phyloP scores from a whole-genome alignment of 2,329 filamentous ascomycete species.

The Beauveria rudraprayagi region DNA sequence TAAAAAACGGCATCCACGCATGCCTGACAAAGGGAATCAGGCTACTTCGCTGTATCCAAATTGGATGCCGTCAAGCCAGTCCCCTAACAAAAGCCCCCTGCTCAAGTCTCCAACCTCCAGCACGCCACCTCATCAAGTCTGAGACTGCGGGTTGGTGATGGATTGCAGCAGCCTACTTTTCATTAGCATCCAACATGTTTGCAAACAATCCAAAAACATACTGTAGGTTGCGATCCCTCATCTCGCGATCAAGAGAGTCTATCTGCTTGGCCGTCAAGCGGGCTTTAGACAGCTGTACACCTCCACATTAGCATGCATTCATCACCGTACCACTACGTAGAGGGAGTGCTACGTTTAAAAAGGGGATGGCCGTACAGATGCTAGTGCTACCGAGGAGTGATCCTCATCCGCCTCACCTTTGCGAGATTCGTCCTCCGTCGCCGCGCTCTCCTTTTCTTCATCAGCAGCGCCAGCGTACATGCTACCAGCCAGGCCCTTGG shows the following conservation, averaged over 20 bases:
- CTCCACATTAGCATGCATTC: constrained; percentile 12
- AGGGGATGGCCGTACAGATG: constrained; percentile 55
- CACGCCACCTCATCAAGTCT: not conserved
- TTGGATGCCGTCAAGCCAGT: not conserved
- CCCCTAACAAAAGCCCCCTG: not conserved
- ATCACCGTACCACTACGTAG: not conserved
- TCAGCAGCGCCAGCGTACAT: constrained; percentile 39
- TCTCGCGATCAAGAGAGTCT: constrained; percentile 46
- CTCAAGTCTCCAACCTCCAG: not conserved
- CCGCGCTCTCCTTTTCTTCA: constrained; percentile 22
- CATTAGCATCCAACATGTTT: not conserved
- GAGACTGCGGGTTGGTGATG: constrained; percentile 14
- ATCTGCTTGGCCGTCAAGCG: constrained; percentile 40
- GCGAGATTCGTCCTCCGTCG: constrained; percentile 30
- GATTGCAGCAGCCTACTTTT: constrained; percentile 15
- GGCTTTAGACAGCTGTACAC: constrained; percentile 35
- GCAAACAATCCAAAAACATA: constrained; percentile 17
- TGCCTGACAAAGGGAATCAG: not conserved
- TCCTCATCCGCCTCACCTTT: constrained; percentile 56
- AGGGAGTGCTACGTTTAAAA: constrained; percentile 29
- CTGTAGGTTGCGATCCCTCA: constrained; percentile 47
- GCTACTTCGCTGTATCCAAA: not conserved
- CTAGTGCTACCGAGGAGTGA: constrained; percentile 56
- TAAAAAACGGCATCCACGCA: not conserved
- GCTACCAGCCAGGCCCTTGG: constrained; percentile 47